A percentile compares a stretch with the other conserved stretches of the same genome.
These are phyloP conservation scores for Jatropha multifida DNA, from an alignment of 441 rosid genomes.

Conservation along the genomic window DNA sequence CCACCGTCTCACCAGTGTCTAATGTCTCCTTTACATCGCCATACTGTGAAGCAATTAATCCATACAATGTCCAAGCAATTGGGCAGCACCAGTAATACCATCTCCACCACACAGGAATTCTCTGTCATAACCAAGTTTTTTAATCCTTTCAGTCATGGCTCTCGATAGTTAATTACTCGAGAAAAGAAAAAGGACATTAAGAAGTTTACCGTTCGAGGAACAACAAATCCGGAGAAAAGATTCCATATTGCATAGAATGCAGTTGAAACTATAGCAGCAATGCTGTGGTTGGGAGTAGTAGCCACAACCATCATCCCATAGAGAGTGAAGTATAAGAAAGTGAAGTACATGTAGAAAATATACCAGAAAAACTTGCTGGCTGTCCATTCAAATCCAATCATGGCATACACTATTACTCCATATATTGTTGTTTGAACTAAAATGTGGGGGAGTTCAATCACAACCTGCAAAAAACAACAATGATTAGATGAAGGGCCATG, in stretches of 20 bases:
- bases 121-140: constrained; percentile 39
- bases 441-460: constrained; percentile 54
- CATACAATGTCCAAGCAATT: constrained; percentile 68
- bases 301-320: constrained; percentile 68
- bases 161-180: too few relatives aligned
- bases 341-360: constrained; percentile 53
- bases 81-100: constrained; percentile 84
- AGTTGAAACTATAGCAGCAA: constrained; percentile 46
- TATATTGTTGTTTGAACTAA: constrained; percentile 45
- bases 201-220: constrained; percentile 48
- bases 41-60: constrained; percentile 67
- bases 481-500: background rate
- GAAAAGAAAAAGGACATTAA: background rate
- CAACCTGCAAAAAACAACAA: constrained; percentile 30
- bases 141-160: background rate
- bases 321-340: constrained; percentile 51
- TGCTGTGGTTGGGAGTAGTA: constrained; percentile 47
- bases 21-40: constrained; percentile 52
- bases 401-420: constrained; percentile 50
- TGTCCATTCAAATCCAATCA: constrained; percentile 63
- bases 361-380: constrained; percentile 50
- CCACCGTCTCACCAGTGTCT: constrained; percentile 46
- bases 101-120: constrained; percentile 82
- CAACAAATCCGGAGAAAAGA: constrained; percentile 58
- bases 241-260: constrained; percentile 49